Conservation (phyloP, 371 early-diverging fungal genomes). For the Saksenaea vasiformis region DNA sequence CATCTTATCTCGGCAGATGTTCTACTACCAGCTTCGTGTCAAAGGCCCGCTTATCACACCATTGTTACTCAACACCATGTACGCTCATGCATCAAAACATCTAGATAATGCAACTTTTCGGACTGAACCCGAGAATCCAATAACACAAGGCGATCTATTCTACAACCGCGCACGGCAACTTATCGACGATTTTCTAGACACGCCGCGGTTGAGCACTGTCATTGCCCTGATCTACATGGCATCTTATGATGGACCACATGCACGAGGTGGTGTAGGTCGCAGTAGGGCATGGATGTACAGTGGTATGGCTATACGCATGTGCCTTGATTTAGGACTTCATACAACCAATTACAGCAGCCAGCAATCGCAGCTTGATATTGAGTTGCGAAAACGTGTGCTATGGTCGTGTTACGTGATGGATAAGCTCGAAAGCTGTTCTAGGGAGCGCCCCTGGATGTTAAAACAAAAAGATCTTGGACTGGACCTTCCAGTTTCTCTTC, state of each 20-base stretch:
- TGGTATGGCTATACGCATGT: conserved; percentile 46
- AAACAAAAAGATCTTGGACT: conserved; percentile 37
- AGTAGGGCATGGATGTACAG: conserved; percentile 48
- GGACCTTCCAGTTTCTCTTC: conserved; percentile 40
- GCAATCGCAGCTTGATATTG: conserved; percentile 48
- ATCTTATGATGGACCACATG: conserved; percentile 26
- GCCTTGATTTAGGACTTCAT: conserved; percentile 44
- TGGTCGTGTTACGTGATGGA: conserved; percentile 56
- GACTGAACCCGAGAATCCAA: conserved; percentile 19
- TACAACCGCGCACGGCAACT: conserved; percentile 43
- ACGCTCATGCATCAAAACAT: conserved; percentile 46
- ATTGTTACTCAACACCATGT: conserved; percentile 43
- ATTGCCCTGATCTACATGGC: conserved; percentile 46
- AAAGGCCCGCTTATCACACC: conserved; percentile 48
- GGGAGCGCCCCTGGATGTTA: conserved; percentile 47
- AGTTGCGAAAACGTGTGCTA: conserved; percentile 46
- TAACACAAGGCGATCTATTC: conserved; percentile 32
- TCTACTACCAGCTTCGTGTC: conserved; percentile 44
- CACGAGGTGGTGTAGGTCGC: conserved; percentile 7
- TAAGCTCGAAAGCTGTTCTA: conserved; percentile 43
- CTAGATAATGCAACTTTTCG: conserved; percentile 22
- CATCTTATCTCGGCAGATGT: conserved; percentile 37
- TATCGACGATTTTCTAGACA: conserved; percentile 50
- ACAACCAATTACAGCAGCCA: conserved; percentile 42
- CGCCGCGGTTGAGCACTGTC: conserved; percentile 47